Base-by-base conservation (phyloP, 768 basidiomycete genomes). In the Xanthoconium purpureum region DNA sequence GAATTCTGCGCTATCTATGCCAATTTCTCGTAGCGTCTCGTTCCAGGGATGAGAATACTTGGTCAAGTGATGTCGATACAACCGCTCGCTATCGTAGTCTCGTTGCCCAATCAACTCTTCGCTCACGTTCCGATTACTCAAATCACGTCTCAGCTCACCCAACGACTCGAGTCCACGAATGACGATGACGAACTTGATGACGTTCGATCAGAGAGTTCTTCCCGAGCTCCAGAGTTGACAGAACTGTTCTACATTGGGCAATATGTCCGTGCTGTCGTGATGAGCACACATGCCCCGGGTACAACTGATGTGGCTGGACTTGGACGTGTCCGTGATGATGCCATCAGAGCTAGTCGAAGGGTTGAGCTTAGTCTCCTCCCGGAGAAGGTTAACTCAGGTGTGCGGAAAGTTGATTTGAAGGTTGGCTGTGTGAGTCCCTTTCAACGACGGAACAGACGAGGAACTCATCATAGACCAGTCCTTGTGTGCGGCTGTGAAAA, bases 91-190 rank as follows among this genome's bases (percentile, higher is more conserved):
- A 80, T 99, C 56, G 81, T 98, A 55, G 78, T 98, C 30, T 98
- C 96, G 17, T 79, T 99, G n/a, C 96, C 97, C 17, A 91, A 95
- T 64, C 95, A 98, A 73, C 84, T 99, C 38, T 82, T 91, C 62
- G 97, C 84, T 10, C 94, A 99, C 73, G 80, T 98, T 35, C 95
- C 96, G 24, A 92, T 99, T 60, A 98, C 95, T 39, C 87, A 94
- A 71, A 81, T 98, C 55, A 91, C 94, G 14, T 73, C 82, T 33
- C 87, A 90, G 65, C 79, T 94, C 56, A 98, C 94, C 9, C 63
- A 72, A 30, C 75, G 81, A 18, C 78, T 98, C 30, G 89, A 91
- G 66, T 77, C 79, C 33, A 78, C 81, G 60, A 84, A 75, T 4
- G 78, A 80, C 33, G 77, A 74, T 18, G 68, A 71, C 6, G 77